phyloP scores from a whole-genome alignment of 345 rosid genomes.

The Euphorbia pulcherrima region DNA sequence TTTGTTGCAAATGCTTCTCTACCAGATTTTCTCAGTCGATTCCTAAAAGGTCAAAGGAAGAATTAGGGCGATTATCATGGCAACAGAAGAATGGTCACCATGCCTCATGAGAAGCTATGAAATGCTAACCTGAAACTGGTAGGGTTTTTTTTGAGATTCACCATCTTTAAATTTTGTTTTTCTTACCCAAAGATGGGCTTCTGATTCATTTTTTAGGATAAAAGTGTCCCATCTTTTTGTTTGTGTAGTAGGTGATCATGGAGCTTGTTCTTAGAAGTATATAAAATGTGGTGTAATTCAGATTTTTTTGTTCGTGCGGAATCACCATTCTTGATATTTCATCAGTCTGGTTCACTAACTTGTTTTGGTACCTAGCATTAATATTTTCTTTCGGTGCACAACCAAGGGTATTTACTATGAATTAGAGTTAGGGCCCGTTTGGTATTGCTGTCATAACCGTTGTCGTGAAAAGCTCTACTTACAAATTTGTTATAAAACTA shows the following conservation, averaged over 20 bases:
- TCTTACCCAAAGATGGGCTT: constrained; percentile 11
- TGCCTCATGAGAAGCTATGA: constrained; percentile 11
- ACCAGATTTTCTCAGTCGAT: constrained; percentile 27
- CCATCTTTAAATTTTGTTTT: not conserved
- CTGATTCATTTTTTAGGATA: not conserved
- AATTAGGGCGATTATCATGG: constrained; percentile 10
- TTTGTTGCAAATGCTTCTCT: not conserved
- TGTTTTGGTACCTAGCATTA: not conserved
- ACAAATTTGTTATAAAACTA: too few species aligned
- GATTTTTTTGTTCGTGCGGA: not conserved
- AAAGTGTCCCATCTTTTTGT: constrained; percentile 6
- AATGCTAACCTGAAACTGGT: not conserved
- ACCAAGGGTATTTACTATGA: too few species aligned
- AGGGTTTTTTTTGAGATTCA: not conserved
- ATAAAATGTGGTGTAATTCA: not conserved
- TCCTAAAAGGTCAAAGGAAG: constrained; percentile 30
- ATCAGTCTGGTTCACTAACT: not conserved
- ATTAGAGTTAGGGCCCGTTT: too few species aligned
- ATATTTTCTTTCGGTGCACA: too few species aligned
- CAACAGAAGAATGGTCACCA: constrained; percentile 27
- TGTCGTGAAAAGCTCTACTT: too few species aligned
- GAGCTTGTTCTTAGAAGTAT: not conserved
- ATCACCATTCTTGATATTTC: not conserved
- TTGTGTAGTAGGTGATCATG: not conserved
- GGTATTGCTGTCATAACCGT: too few species aligned